These are phyloP conservation scores for Hsuehochloa calcarea DNA, from an alignment of 176 grass and related monocot genomes.

Conservation along the genomic window DNA sequence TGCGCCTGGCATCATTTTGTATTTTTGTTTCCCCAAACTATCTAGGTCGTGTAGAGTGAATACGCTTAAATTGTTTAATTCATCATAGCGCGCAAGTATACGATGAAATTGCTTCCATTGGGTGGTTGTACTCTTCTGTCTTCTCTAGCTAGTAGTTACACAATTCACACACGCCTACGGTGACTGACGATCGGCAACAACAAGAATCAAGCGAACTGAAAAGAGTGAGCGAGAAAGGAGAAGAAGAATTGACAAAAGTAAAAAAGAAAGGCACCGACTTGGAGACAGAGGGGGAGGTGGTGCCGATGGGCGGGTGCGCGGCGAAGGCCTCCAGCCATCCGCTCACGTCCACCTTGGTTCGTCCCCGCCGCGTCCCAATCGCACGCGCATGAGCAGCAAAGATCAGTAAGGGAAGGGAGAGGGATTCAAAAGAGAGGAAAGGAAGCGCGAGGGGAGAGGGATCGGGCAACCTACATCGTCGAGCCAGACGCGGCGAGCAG, in stretches of 20 bases:
- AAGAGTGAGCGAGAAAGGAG: background rate
- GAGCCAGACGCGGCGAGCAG: slow-evolving; percentile 82
- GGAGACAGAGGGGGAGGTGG: slow-evolving; percentile 60
- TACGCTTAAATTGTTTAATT: too few species aligned
- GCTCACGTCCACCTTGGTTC: slow-evolving; percentile 69
- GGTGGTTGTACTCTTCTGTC: background rate
- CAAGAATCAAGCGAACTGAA: background rate
- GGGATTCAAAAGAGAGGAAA: background rate
- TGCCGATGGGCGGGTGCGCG: slow-evolving; percentile 77
- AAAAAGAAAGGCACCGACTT: slow-evolving; percentile 40
- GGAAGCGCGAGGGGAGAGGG: background rate
- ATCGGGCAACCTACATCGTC: slow-evolving; percentile 43
- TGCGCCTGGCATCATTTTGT: too few species aligned
- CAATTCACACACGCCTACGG: background rate
- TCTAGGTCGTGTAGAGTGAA: too few species aligned
- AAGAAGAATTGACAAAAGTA: background rate
- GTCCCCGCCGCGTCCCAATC: background rate
- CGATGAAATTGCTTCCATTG: slow-evolving; percentile 45
- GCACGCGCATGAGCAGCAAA: background rate
- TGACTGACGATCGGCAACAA: background rate
- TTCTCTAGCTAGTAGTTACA: background rate
- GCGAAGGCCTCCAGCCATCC: slow-evolving; percentile 97
- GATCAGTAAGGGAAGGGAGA: background rate
- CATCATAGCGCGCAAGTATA: slow-evolving; percentile 56
- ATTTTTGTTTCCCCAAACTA: too few species aligned